These are phyloP conservation scores for Apiotrichum sp. DNA, from an alignment of 1,284 basidiomycete species.

Conservation along the genomic window DNA sequence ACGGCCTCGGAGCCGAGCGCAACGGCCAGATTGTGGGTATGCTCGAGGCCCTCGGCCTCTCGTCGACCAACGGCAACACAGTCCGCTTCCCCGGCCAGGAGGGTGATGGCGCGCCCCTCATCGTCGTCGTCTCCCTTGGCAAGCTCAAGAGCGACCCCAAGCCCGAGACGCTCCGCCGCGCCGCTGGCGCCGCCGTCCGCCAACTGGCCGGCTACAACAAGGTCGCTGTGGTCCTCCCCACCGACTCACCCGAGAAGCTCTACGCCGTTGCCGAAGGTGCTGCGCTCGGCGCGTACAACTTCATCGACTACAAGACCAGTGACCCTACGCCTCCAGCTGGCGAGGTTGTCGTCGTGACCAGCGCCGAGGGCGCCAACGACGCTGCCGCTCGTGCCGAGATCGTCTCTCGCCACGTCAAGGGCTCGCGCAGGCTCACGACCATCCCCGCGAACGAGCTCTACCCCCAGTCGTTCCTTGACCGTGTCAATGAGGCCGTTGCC, in stretches of 20 bases:
- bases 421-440: conserved; percentile 14
- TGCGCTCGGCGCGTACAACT: neutral
- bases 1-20: neutral
- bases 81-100: conserved; percentile 6
- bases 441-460: conserved; percentile 12
- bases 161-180: conserved; percentile 12
- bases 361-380: conserved; percentile 8
- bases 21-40: neutral
- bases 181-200: conserved; percentile 9
- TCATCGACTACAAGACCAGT: conserved; percentile 1
- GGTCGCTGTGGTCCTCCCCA: conserved; percentile 2
- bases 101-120: conserved; percentile 5
- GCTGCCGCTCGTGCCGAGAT: conserved; percentile 8
- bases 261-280: neutral
- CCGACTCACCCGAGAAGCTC: neutral
- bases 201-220: conserved; percentile 8
- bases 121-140: conserved; percentile 14
- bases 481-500: conserved; percentile 3
- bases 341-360: neutral
- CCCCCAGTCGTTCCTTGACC: conserved; percentile 11
- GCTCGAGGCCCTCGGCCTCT: conserved; percentile 15
- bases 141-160: conserved; percentile 2
- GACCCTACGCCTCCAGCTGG: neutral
- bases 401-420: conserved; percentile 11
- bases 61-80: conserved; percentile 1